phyloP scores from a whole-genome alignment of 257 asterid genomes.

The Nicotiana tabacum region DNA sequence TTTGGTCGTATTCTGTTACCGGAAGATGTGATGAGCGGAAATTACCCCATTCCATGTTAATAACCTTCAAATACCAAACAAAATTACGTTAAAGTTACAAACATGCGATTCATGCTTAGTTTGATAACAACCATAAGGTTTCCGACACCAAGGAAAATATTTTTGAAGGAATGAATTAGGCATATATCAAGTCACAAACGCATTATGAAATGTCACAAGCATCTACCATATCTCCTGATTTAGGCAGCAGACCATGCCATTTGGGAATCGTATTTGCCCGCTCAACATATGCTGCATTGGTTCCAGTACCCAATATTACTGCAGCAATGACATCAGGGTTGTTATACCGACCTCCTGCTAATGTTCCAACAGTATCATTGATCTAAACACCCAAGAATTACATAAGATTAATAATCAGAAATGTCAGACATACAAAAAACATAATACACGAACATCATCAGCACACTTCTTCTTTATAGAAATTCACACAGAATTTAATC shows the following conservation, averaged over 20 bases:
- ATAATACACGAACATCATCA: not conserved
- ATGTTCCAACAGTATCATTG: conserved; percentile 90
- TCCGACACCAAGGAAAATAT: not conserved
- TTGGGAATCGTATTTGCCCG: conserved; percentile 78
- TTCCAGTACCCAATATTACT: conserved; percentile 89
- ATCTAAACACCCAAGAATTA: conserved; percentile 37
- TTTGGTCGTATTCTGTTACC: conserved; percentile 66
- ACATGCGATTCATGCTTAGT: not conserved
- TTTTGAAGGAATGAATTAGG: not conserved
- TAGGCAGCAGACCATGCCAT: conserved; percentile 68
- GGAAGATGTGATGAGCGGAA: conserved; percentile 86
- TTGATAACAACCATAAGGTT: not conserved
- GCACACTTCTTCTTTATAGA: not conserved
- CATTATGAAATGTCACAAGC: not conserved
- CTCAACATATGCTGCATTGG: conserved; percentile 93
- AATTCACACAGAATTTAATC: not conserved
- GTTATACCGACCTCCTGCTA: conserved; percentile 74
- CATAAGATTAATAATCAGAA: conserved; percentile 3
- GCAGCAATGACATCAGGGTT: conserved; percentile 77
- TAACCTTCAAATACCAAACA: conserved; percentile 43
- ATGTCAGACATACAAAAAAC: not conserved
- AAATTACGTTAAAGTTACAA: not conserved
- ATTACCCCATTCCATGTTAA: conserved; percentile 99
- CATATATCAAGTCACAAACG: not conserved
- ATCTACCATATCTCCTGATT: conserved; percentile 80